Evolutionary conservation across 1,284 basidiomycete genomes (phyloP).

Genomic region (Earliella scabrosa): DNA sequence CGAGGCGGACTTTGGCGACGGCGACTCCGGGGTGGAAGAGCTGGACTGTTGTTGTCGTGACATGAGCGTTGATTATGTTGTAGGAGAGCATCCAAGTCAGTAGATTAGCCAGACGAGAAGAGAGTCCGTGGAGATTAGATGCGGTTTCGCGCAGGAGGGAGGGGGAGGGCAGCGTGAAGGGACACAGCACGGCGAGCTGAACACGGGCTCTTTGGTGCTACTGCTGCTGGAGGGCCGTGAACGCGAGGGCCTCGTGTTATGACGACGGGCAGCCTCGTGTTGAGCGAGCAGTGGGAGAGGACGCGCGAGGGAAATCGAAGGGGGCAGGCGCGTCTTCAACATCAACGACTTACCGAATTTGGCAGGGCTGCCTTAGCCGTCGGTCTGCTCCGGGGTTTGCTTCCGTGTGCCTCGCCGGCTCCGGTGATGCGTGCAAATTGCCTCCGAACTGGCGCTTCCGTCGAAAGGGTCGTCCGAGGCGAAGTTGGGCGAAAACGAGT

Average conservation of each 20-base stretch:
- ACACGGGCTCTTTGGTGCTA: constrained; percentile 33
- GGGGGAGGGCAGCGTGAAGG: constrained; percentile 26
- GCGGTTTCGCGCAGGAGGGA: constrained; percentile 27
- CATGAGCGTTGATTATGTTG: constrained; percentile 36
- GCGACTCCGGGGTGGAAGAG: constrained; percentile 29
- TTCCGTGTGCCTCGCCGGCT: constrained; percentile 18
- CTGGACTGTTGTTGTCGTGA: constrained; percentile 38
- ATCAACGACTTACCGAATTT: constrained; percentile 32
- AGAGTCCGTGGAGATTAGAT: constrained; percentile 33
- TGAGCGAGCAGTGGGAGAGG: constrained; percentile 29
- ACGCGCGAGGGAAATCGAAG: constrained; percentile 24
- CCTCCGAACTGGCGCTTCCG: constrained; percentile 10
- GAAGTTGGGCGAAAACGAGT: constrained; percentile 3
- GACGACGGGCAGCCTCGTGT: constrained; percentile 40
- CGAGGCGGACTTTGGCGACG: constrained; percentile 33
- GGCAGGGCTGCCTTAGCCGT: constrained; percentile 20
- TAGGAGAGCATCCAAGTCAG: constrained; percentile 32
- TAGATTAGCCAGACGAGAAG: constrained; percentile 27
- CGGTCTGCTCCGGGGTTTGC: constrained; percentile 21
- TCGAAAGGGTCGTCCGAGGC: neutral
- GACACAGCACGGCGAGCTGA: constrained; percentile 32
- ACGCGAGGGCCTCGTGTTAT: constrained; percentile 41
- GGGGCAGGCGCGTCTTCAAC: constrained; percentile 18
- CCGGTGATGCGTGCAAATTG: constrained; percentile 8
- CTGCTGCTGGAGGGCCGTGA: constrained; percentile 35